Conservation (phyloP, 192 early-diverging fungal species). For the Polychytrium aggregatum region DNA sequence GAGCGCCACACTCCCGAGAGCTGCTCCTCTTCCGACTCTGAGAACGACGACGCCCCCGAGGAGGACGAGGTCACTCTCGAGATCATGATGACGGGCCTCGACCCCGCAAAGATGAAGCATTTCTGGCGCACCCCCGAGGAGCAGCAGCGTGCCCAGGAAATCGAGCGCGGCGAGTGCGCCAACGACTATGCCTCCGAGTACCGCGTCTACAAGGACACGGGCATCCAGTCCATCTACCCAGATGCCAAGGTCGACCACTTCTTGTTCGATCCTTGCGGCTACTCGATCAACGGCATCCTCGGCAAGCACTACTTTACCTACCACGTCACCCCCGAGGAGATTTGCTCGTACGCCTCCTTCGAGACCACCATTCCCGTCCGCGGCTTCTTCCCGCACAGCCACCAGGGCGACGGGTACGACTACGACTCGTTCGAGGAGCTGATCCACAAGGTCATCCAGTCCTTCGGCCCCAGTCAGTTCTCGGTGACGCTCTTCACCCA, state of each 20-base stretch:
- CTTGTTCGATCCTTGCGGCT: constrained; percentile 93
- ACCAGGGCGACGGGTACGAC: constrained; percentile 20
- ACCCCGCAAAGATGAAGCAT: constrained; percentile 61
- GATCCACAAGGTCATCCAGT: constrained; percentile 60
- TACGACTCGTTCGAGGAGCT: constrained; percentile 54
- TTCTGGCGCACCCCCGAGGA: constrained; percentile 60
- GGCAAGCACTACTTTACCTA: constrained; percentile 88
- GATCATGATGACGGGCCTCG: constrained; percentile 90
- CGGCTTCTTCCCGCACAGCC: constrained; percentile 21
- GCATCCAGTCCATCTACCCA: constrained; percentile 75
- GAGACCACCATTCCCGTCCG: constrained; percentile 81
- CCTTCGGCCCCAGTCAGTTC: constrained; percentile 74
- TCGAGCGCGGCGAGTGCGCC: constrained; percentile 28
- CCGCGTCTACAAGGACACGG: constrained; percentile 46
- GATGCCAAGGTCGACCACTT: constrained; percentile 73
- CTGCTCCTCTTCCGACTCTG: constrained; percentile 11
- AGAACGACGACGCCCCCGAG: constrained; percentile 23
- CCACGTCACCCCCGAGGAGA: constrained; percentile 95
- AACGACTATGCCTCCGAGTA: constrained; percentile 18
- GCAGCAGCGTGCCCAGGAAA: constrained; percentile 47
- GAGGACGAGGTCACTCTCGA: constrained; percentile 87
- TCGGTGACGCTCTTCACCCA: constrained; percentile 69
- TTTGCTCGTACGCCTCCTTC: constrained; percentile 98
- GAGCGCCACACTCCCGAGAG: not conserved
- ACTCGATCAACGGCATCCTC: constrained; percentile 82